These are phyloP conservation scores for Novymonas esmeraldas DNA, from an alignment of 208 protist genomes.

Conservation along the genomic window DNA sequence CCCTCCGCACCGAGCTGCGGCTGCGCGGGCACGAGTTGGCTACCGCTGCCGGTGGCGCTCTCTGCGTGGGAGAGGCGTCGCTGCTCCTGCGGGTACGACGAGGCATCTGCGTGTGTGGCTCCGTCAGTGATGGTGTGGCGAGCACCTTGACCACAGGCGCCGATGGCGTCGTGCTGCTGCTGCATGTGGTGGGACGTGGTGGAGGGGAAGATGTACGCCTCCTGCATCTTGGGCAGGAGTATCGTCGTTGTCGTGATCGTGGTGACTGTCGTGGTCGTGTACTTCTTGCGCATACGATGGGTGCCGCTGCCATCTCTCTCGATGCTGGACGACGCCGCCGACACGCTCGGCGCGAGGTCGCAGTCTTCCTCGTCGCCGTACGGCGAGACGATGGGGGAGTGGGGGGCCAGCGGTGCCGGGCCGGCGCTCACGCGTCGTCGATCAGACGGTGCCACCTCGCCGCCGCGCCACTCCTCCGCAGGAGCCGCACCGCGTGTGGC, in stretches of 20 bases:
- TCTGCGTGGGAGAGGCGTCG: conserved; percentile 5
- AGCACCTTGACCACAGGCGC: background rate
- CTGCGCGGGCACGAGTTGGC: conserved; percentile 10
- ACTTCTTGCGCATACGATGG: conserved; percentile 67
- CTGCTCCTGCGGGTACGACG: background rate
- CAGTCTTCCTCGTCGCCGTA: background rate
- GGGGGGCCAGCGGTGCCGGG: too few species aligned
- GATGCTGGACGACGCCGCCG: background rate
- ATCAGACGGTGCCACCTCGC: background rate
- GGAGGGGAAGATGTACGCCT: conserved; percentile 31
- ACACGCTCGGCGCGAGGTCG: too few species aligned
- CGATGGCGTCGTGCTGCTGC: conserved; percentile 8
- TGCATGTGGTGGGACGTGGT: conserved; percentile 28
- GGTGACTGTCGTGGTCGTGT: conserved; percentile 72
- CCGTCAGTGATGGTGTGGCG: background rate
- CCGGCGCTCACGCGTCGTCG: too few species aligned
- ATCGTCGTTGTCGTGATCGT: conserved; percentile 72
- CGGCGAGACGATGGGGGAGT: too few species aligned
- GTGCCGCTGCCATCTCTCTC: background rate
- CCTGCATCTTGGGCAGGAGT: conserved; percentile 57
- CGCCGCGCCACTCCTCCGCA: background rate
- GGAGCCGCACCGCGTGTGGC: conserved; percentile 24
- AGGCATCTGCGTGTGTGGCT: background rate
- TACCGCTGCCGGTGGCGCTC: conserved; percentile 1
- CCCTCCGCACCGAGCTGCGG: conserved; percentile 15